phyloP scores from a whole-genome alignment of 495 filamentous ascomycete species.

The Penicillium ucsense region DNA sequence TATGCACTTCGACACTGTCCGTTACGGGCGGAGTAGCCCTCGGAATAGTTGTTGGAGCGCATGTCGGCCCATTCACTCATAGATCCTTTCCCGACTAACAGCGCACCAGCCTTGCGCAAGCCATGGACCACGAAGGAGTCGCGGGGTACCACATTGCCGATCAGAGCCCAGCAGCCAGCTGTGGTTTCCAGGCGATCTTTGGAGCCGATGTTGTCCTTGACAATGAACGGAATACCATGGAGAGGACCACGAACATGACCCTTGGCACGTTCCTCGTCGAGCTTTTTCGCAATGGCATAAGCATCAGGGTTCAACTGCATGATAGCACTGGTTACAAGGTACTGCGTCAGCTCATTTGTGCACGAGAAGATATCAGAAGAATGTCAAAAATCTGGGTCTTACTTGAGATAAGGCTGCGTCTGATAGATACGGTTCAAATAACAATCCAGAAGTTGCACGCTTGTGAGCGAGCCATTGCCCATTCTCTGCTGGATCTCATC shows the following conservation, averaged over 20 bases:
- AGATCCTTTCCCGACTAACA: conserved; percentile 60
- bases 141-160: conserved; percentile 54
- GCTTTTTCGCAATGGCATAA: conserved; percentile 42
- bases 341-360: too few species aligned
- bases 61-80: conserved; percentile 69
- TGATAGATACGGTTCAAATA: conserved; percentile 45
- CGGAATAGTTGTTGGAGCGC: conserved; percentile 60
- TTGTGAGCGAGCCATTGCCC: conserved; percentile 32
- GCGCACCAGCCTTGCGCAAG: conserved; percentile 54
- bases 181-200: conserved; percentile 63
- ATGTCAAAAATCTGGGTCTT: background rate
- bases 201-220: conserved; percentile 70
- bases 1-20: conserved; percentile 58
- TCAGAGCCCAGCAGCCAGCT: conserved; percentile 46
- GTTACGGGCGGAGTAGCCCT: conserved; percentile 57
- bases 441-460: conserved; percentile 40
- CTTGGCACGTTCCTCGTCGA: conserved; percentile 48
- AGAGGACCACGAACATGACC: conserved; percentile 50
- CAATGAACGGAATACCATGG: conserved; percentile 64
- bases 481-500: conserved; percentile 43
- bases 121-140: conserved; percentile 52
- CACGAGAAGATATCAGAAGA: too few species aligned
- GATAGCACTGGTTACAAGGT: conserved; percentile 29
- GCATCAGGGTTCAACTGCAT: conserved; percentile 56
- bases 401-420: conserved; percentile 51